Evolutionary conservation across 2,329 filamentous ascomycete genomes (phyloP), one percentile per base, ranked within the genome.

Genomic region (Emmonsia crescens): DNA sequence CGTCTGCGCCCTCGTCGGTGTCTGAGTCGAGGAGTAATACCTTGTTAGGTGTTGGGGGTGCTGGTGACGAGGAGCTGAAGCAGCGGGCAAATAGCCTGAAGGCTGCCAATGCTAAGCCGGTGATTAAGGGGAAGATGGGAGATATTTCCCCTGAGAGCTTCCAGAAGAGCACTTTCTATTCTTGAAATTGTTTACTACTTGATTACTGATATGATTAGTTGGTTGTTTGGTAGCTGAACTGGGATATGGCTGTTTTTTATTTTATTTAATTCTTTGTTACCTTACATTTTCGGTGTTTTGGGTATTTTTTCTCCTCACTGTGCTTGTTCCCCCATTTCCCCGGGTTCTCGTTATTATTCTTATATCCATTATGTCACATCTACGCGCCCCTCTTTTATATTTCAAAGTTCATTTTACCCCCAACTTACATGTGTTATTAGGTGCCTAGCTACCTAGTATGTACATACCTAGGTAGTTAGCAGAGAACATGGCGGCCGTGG

Each of bases 111-210:
- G n/a, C 27, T 12, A 78, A 76, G 49, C 82, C 83, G 1, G 75
- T 77, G 65, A 70, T 85, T 0, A 78, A 79, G 61, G 81, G 83
- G 38, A 87, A 86, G 71, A 79, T 82, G 59, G 83, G 82, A 1
- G 85, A 88, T 70, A 84, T 88, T 64, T 80, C 79, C 19, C 80
- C 86, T 5, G 86, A 89, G 72, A 87, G 84, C 69, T 89, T 89
- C 72, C 86, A 88, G 72, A 87, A 87, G 75, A 85, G 84, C 60
- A 82, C 83, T 21, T 88, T 88, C 70, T 85, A 87, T 73, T 85
- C 84, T 60, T 86, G 75, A 55, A 24, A 79, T 60, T 49, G 38
- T 27, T 40, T 49, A 59, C 56, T 63, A 52, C 54, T 58, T 36
- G 19, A 24, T 49, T 49, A 6, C 57, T 42, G 6, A 51, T 51